Evolutionary conservation across 2,329 filamentous ascomycete species (phyloP), one percentile per base, ranked within the genome.

Genomic region (Colletotrichum chlorophyti): DNA sequence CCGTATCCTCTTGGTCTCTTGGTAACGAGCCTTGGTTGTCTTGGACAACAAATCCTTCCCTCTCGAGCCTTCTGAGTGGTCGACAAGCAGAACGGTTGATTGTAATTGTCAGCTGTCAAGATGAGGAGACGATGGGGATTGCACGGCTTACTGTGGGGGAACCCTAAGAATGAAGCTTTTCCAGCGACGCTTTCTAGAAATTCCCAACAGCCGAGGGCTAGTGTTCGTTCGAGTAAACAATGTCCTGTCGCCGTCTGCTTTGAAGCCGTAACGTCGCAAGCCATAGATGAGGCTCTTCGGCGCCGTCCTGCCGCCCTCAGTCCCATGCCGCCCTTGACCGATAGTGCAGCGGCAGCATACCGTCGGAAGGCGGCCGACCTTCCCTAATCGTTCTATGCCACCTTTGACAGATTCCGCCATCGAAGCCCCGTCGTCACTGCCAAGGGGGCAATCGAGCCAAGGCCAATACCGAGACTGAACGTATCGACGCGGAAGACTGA

Each of bases 391-490:
- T n/a, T n/a, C n/a, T n/a, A n/a, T n/a, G n/a, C n/a, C n/a, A n/a
- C 19, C 17, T 38, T 24, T 11, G n/a, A 10, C 29, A 11, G 29
- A 48, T 27, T 19, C 24, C 23, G 9, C 32, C 27, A 29, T 26
- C 12, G 14, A 47, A 24, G 31, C 51, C 45, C 27, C 4, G 17
- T 50, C 51, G 45, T 60, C 51, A 57, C 51, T 43, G 57, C 57
- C 52, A 57, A 60, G 52, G 24, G 5, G 19, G 27, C 11, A 35
- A 38, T 41, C 45, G 35, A 41, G 57, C 57, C 51, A 60, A 60
- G 57, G 15, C 55, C 57, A 50, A 60, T 57, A 49, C 51, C 52
- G 43, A 50, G 57, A 40, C 31, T n/a, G 8, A 59, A 43, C 38
- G 29, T n/a, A 37, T 43, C 38, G n/a, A 48, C 38, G 11, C 21